Base-by-base conservation (phyloP, 1,139 yeast genomes). In the Keqinozyma sinolaborantium region DNA sequence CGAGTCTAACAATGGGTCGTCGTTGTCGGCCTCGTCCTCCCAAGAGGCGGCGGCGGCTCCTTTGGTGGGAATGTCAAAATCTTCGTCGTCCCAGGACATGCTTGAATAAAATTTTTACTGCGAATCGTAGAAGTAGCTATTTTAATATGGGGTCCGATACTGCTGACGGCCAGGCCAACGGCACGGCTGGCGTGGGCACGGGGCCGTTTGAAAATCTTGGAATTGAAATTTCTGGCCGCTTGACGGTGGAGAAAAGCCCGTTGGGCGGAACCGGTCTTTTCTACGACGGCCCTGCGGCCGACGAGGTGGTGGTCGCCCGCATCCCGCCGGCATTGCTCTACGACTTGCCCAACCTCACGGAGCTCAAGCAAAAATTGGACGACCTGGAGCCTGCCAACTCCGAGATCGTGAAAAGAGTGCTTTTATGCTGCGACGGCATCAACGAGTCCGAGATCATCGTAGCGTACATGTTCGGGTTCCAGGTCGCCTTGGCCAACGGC, bases 1-100 rank as follows among this genome's bases (percentile, higher is more conserved):
- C 3, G 95, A 84, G 32, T 65, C 63, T 39, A 86, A 66, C 14
- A 85, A 70, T 29, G 82, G 81, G 38, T 84, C 88, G 41, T 78
- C 82, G 32, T 72, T 87, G 29, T 76, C 85, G 42, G 79, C 94
- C 50, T 84, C 95, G 45, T 87, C 96, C 80, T 94, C 92, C 53
- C 87, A 79, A 31, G 79, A 82, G 25, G 74, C 75, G 11, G 73
- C 64, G 20, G 61, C 64, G 25, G 56, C 56, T 20, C 34, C 40
- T 15, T 35, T 27, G 33, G 79, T 63, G 30, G 88, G 80, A 40
- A 81, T 79, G 39, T 83, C 92, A 53, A 87, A 84, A 51, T 85
- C 95, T 60, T 87, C 96, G 76, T 84, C 95, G 72, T 90, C 97
- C 75, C 75, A 70, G 48, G 74, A 64, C 76, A 70, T 70, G 6